Percentiles rank a stretch among this genome's conserved stretches.
phyloP scores from a whole-genome alignment of 352 stramenopile genomes.

The Phytophthora capsici region DNA sequence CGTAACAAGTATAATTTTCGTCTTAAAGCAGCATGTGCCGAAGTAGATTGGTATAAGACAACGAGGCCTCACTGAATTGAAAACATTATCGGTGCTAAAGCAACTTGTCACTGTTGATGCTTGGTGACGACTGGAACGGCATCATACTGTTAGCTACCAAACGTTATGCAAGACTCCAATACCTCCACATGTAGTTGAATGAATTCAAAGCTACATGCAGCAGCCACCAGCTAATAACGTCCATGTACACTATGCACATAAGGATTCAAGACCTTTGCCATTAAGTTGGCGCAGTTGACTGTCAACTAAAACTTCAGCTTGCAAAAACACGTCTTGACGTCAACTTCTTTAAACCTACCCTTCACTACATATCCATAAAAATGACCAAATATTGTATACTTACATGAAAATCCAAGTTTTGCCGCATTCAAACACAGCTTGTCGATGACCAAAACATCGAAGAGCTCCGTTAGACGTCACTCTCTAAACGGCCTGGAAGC shows the following conservation, averaged over 20 bases:
- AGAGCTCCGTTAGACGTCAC: constrained; percentile 8
- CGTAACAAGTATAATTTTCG: too few species aligned
- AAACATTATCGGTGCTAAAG: too few species aligned
- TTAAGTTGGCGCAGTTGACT: constrained; percentile 4
- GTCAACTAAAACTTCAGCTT: constrained; percentile 13
- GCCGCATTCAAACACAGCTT: constrained; percentile 24
- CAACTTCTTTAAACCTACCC: constrained; percentile 2
- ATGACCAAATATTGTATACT: constrained; percentile 1
- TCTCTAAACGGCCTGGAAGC: neutral
- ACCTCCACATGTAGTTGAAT: too few species aligned
- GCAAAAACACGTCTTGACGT: constrained; percentile 9
- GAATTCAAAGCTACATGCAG: too few species aligned
- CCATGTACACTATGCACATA: too few species aligned
- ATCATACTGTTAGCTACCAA: neutral
- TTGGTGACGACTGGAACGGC: neutral
- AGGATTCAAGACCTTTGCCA: neutral
- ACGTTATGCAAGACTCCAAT: too few species aligned
- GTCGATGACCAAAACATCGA: constrained; percentile 23
- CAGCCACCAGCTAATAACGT: too few species aligned
- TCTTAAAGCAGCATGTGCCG: too few species aligned
- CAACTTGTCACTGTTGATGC: constrained; percentile 6
- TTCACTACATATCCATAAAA: neutral
- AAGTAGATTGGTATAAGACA: too few species aligned
- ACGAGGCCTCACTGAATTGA: too few species aligned
- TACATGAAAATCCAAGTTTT: constrained; percentile 1